Base-by-base conservation (phyloP, 768 basidiomycete genomes). In the Hortiboletus flavorubellus region DNA sequence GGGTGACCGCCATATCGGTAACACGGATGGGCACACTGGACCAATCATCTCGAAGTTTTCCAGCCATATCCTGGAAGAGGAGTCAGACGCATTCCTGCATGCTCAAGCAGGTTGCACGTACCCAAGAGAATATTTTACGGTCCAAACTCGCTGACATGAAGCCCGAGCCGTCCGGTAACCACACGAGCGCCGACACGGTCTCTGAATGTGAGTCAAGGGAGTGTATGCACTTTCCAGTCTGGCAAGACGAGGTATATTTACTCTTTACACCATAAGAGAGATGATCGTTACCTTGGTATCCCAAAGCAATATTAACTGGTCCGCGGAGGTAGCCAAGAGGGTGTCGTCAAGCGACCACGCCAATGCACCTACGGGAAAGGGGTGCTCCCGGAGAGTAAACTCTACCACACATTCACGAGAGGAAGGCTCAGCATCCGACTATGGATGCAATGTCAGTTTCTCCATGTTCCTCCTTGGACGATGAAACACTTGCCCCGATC, bases 331-430 rank as follows among this genome's bases (percentile, higher is more conserved):
- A 42, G 97, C 78, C 56, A 99, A 75, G 59, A 89, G 78, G 18
- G 82, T 74, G 65, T 95, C 93, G 64, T 98, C 93, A 49, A 87
- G 78, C 29, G 97, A 98, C 95, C 96, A 99, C 1, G 93, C 86
- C 55, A 99, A 73, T 62, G 85, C 87, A 43, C 86, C 86, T 4
- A 98, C 86, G 9, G 85, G 68, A 66, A 88, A 88, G 29, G 78
- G 77, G 68, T 97, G 94, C n/a, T 88, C 91, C 38, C 80, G 75
- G 50, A 98, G 72, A 30, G 80, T 80, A 56, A 75, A 76, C 59
- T 84, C 80, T 45, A 78, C 76, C 34, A 72, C 75, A 79, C 85
- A 87, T 64, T 84, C 86, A 62, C 82, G 78, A 47, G 76, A 74
- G 49, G 79, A 75, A 46, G 78, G 71, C 59, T 78, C 77, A 47